These are phyloP conservation scores for Leccinum imitatum DNA, from an alignment of 768 basidiomycete species.

Conservation along the genomic window DNA sequence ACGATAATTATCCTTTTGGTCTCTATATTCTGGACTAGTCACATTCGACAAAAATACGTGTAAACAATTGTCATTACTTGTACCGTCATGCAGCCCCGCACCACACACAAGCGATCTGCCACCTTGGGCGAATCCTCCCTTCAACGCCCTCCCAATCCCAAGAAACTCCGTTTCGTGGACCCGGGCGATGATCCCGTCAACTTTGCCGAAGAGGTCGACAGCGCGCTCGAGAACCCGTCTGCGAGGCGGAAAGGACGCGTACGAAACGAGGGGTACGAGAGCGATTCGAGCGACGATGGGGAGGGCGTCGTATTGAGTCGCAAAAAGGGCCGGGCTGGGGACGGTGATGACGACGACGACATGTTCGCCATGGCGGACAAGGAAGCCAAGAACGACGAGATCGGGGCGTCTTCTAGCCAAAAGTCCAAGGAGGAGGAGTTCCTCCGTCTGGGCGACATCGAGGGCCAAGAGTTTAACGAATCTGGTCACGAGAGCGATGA, in stretches of 20 bases:
- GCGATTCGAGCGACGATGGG: slow-evolving; percentile 92
- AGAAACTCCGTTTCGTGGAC: slow-evolving; percentile 80
- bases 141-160: slow-evolving; percentile 35
- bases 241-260: slow-evolving; percentile 68
- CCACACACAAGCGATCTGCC: slow-evolving; percentile 45
- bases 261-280: slow-evolving; percentile 87
- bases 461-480: slow-evolving; percentile 85
- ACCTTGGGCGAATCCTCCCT: slow-evolving; percentile 34
- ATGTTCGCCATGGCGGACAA: slow-evolving; percentile 76
- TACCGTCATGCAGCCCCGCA: slow-evolving; percentile 36
- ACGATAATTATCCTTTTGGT: not conserved
- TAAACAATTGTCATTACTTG: slow-evolving; percentile 15
- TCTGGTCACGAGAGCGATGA: slow-evolving; percentile 35
- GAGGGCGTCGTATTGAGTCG: slow-evolving; percentile 91
- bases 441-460: slow-evolving; percentile 89
- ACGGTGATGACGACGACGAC: slow-evolving; percentile 65
- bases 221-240: slow-evolving; percentile 65
- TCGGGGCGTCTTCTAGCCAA: slow-evolving; percentile 48
- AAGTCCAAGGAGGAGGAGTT: slow-evolving; percentile 71
- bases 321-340: slow-evolving; percentile 50
- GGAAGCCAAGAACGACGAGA: slow-evolving; percentile 47
- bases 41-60: slow-evolving; percentile 23
- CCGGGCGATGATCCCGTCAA: slow-evolving; percentile 71
- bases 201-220: slow-evolving; percentile 79
- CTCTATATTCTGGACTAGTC: not conserved